Base-by-base conservation (phyloP, 2,329 filamentous ascomycete species). In the Aphanoascus verrucosus region DNA sequence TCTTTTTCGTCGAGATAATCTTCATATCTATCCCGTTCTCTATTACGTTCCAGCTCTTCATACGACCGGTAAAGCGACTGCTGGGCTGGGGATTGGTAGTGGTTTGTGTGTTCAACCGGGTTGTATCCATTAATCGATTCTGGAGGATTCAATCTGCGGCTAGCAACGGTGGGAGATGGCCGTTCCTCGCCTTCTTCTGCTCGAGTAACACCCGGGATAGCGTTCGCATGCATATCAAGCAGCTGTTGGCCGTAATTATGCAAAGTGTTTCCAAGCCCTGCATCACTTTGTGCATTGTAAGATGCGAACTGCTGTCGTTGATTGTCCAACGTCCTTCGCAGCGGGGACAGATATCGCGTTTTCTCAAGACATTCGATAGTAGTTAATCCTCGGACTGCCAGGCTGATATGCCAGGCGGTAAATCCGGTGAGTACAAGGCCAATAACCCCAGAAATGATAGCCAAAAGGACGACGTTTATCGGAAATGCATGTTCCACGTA, bases 281-380 rank as follows among this genome's bases (percentile, higher is more conserved):
- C 62, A 20, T 65, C 37, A 72, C 68, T 42, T 72, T 71, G 34
- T 56, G 15, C 58, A 54, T 20, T 57, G 54, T 52, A 51, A 60
- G 49, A 37, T 35, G 31, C 58, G 76, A 68, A 52, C 74, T 72
- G 23, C 68, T 66, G 9, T 60, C 81, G 78, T 53, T 83, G 78
- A 57, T 80, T 74, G 64, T 86, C 82, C 64, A 91, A 78, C 47
- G 79, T 79, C 64, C 82, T 82, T 54, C 85, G 80, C 56, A 95
- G 67, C 0, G 88, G 88, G 8, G 86, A 88, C 6, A 95, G 78
- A 69, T 98, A 98, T 53, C 93, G 81, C 1, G 91, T 97, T 75
- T 93, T 96, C 70, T 98, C 93, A 56, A 98, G 74, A 63, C 86
- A 94, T 68, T 98, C 93, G 55, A 98, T 96, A 2, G 93, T 98